These are phyloP conservation scores for Plasmodium relictum DNA, from an alignment of 169 alveolate genomes.

Conservation along the genomic window DNA sequence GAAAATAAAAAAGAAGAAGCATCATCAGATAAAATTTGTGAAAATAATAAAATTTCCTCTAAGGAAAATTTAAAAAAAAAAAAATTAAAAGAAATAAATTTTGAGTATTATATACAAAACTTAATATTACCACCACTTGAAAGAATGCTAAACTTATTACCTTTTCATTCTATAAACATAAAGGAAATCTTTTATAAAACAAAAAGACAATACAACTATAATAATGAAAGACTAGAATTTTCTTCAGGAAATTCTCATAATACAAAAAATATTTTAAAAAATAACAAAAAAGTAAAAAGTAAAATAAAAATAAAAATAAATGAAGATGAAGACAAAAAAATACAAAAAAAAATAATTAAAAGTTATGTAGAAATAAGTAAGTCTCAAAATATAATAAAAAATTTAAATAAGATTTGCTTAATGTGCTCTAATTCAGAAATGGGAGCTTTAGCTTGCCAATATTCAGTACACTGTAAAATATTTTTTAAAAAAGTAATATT, in stretches of 20 bases:
- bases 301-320: conserved; percentile 29
- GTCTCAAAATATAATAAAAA: conserved; percentile 57
- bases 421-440: conserved; percentile 78
- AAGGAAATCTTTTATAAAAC: conserved; percentile 25
- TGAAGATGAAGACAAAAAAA: conserved; percentile 1
- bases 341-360: conserved; percentile 51
- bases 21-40: not conserved
- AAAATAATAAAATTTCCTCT: not conserved
- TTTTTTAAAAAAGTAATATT: conserved; percentile 51
- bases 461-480: conserved; percentile 80
- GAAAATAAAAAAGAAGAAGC: not conserved
- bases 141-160: conserved; percentile 80
- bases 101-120: conserved; percentile 78
- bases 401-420: conserved; percentile 73
- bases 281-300: not conserved
- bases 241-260: conserved; percentile 37
- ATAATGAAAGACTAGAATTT: conserved; percentile 2
- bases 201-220: conserved; percentile 16
- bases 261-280: not conserved
- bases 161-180: conserved; percentile 19
- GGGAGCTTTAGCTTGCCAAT: conserved; percentile 78
- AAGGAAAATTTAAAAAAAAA: not conserved
- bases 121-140: conserved; percentile 77
- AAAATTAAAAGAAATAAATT: conserved; percentile 73
- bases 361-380: conserved; percentile 39